These are phyloP conservation scores for Leishmania martiniquensis DNA, from an alignment of 208 protist species.

Conservation along the genomic window DNA sequence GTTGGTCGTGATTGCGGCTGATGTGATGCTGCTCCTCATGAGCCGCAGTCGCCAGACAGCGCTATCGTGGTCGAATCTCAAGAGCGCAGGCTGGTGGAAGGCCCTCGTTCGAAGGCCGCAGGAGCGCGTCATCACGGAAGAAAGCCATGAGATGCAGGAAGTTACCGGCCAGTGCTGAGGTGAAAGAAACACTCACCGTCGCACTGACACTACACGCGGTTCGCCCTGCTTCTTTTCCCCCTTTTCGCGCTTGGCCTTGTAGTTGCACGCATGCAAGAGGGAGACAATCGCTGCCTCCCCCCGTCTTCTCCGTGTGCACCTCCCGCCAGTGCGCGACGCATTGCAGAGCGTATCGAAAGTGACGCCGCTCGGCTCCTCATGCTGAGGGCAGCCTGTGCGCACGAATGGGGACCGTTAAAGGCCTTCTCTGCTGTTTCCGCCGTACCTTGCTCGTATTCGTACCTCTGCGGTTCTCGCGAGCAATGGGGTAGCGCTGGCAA, in stretches of 20 bases:
- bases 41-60: conserved; percentile 14
- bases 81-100: conserved; percentile 8
- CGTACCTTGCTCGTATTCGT: not conserved
- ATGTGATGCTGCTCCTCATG: conserved; percentile 16
- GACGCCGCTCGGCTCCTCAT: not conserved
- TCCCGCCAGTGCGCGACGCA: not conserved
- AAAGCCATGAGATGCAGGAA: not conserved
- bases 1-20: not conserved
- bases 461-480: not conserved
- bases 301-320: not conserved
- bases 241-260: not conserved
- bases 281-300: not conserved
- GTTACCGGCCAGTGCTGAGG: not conserved
- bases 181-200: not conserved
- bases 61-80: conserved; percentile 2
- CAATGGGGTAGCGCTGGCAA: not conserved
- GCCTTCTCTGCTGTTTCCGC: not conserved
- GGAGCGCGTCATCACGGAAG: not conserved
- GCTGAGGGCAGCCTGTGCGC: not conserved
- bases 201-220: not conserved
- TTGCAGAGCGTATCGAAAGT: not conserved
- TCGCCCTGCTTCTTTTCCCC: not conserved
- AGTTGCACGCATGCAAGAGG: not conserved
- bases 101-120: conserved; percentile 1
- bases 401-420: not conserved